Conservation (phyloP, 495 filamentous ascomycete genomes). For the Chaetomium cochliodes region DNA sequence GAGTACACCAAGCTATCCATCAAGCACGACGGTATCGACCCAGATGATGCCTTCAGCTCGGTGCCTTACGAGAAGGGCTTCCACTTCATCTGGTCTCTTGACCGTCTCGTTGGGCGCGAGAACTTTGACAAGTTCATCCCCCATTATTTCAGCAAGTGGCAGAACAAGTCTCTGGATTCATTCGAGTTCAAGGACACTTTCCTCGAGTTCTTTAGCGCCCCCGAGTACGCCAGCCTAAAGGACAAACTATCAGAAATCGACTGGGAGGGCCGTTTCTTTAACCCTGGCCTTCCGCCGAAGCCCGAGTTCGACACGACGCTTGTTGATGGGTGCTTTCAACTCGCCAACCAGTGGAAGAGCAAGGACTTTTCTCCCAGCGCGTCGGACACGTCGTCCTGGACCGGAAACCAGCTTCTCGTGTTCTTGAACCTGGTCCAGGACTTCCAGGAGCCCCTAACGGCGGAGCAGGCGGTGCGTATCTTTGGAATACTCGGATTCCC, state of each 20-base stretch:
- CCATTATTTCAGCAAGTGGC: slow-evolving; percentile 84
- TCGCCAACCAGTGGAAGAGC: slow-evolving; percentile 75
- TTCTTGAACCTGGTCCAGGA: slow-evolving; percentile 77
- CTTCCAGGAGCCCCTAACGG: slow-evolving; percentile 59
- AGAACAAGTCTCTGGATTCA: slow-evolving; percentile 79
- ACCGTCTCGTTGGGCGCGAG: slow-evolving; percentile 76
- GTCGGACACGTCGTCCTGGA: slow-evolving; percentile 68
- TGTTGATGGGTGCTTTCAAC: slow-evolving; percentile 77
- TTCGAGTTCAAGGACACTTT: slow-evolving; percentile 90
- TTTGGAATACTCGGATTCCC: no score
- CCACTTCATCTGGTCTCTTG: slow-evolving; percentile 71
- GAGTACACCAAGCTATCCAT: slow-evolving; percentile 90
- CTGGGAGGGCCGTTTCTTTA: slow-evolving; percentile 87
- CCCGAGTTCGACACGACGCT: slow-evolving; percentile 86
- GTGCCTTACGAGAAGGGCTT: slow-evolving; percentile 74
- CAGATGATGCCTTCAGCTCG: slow-evolving; percentile 89
- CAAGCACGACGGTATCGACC: slow-evolving; percentile 83
- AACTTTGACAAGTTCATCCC: slow-evolving; percentile 94
- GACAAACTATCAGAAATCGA: slow-evolving; percentile 67
- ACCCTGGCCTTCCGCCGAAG: slow-evolving; percentile 81
- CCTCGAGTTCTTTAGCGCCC: slow-evolving; percentile 73
- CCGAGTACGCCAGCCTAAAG: slow-evolving; percentile 61
- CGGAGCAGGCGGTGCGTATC: slow-evolving; percentile 52
- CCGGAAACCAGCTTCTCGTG: slow-evolving; percentile 83
- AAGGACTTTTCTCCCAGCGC: slow-evolving; percentile 61